Evolutionary conservation across 2,329 filamentous ascomycete genomes (phyloP), one percentile per base, ranked within the genome.

Genomic region (Phialemonium atrogriseum): DNA sequence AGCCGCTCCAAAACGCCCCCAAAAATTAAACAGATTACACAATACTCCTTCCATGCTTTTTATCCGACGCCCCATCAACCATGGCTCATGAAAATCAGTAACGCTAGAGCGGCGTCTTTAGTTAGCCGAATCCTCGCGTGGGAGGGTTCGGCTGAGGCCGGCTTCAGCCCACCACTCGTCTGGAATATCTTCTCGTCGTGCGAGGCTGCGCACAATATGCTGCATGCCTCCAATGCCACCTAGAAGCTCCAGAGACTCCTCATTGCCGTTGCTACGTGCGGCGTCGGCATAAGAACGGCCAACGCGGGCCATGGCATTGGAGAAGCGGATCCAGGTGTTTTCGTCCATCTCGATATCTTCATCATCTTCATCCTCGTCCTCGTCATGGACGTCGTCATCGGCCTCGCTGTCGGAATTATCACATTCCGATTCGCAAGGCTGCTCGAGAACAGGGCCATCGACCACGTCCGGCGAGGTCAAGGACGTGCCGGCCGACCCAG

Each of bases 111-210:
- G n/a, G n/a, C 10, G 20, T 17, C n/a, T 10, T 40, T 24, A 45
- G 25, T 43, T 41, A 6, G 28, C 26, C 18, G 46, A 48, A 10
- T 56, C 55, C 32, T 64, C 62, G 21, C 54, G 59, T 12, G 60
- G 55, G 33, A 75, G 56, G 10, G 66, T 78, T 40, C 77, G 71
- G 47, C 67, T 77, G 41, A 84, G 66, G 24, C 80, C 80, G 36
- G 70, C 78, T 46, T 74, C 70, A 36, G 74, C 73, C 85, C 85
- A 93, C 77, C 81, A 88, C 41, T 85, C 78, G 39, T 91, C 84
- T 0, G 84, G 81, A 33, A 91, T 80, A 45, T 88, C 82, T 48
- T 84, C 73, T 15, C 83, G 66, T 12, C 73, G 68, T 20, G 79
- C 75, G 33, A 93, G 66, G 25, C 75, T 70, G 43, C 80, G 75